phyloP scores from a whole-genome alignment of 1,284 basidiomycete species.

The Apiotrichum brassicae region DNA sequence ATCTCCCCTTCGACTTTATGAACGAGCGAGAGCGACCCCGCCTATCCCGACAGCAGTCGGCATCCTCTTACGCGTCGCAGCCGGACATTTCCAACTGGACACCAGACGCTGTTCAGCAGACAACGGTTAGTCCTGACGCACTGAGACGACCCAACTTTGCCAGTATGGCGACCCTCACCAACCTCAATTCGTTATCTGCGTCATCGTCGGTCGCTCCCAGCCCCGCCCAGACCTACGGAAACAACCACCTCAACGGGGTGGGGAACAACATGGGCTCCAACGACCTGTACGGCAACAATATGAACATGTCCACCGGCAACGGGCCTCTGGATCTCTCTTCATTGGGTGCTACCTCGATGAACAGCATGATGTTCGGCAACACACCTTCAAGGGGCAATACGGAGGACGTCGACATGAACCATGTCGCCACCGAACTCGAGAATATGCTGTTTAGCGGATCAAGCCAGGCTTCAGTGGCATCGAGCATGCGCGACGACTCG shows the following conservation, averaged over 20 bases:
- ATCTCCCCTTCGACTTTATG: constrained; percentile 25
- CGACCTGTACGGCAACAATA: constrained; percentile 12
- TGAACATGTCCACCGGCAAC: background rate
- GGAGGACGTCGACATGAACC: constrained; percentile 27
- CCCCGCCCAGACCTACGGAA: constrained; percentile 7
- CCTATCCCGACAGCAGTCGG: constrained; percentile 26
- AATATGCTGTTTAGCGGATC: constrained; percentile 30
- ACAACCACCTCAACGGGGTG: constrained; percentile 6
- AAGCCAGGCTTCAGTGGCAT: constrained; percentile 26
- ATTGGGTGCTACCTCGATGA: constrained; percentile 7
- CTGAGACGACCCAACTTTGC: constrained; percentile 35
- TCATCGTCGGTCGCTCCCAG: constrained; percentile 16
- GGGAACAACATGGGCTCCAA: constrained; percentile 1
- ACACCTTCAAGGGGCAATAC: constrained; percentile 1
- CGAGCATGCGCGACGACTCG: constrained; percentile 28
- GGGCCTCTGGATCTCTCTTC: constrained; percentile 11
- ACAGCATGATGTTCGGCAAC: constrained; percentile 15
- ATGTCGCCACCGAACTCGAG: constrained; percentile 26
- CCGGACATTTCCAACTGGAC: constrained; percentile 17
- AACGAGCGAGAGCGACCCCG: constrained; percentile 18
- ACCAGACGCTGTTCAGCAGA: constrained; percentile 12
- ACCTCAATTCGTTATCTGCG: constrained; percentile 17
- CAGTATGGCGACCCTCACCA: constrained; percentile 6
- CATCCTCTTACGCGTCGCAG: constrained; percentile 21
- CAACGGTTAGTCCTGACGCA: constrained; percentile 35